phyloP scores from a whole-genome alignment of 768 basidiomycete species.

The Hygrocybe coccinea region DNA sequence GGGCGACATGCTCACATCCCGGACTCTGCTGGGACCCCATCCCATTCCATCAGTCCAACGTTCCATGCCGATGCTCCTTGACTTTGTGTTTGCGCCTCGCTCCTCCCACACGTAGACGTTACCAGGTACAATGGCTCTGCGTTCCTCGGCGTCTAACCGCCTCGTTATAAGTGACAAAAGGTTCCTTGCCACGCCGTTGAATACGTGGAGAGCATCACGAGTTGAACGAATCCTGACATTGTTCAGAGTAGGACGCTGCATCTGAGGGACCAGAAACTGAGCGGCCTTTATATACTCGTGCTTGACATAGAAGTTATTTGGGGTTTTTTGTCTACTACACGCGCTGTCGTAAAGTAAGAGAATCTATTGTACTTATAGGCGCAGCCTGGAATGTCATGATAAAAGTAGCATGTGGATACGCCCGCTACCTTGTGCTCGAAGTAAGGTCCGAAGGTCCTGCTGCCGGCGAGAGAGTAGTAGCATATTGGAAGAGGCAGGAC shows the following conservation, averaged over 20 bases:
- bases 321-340: no score
- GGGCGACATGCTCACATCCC: slow-evolving; percentile 41
- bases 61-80: slow-evolving; percentile 80
- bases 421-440: no score
- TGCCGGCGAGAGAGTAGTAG: no score
- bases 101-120: slow-evolving; percentile 90
- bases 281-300: no score
- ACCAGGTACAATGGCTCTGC: slow-evolving; percentile 64
- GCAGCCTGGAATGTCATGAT: no score
- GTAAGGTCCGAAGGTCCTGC: no score
- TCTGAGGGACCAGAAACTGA: no score
- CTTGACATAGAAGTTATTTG: no score
- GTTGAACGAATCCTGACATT: slow-evolving; percentile 76
- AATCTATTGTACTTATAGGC: no score
- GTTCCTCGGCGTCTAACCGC: slow-evolving; percentile 77
- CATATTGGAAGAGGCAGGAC: no score
- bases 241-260: slow-evolving; percentile 68
- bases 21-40: slow-evolving; percentile 71
- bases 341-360: no score
- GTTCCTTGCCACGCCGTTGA: slow-evolving; percentile 68
- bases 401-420: no score
- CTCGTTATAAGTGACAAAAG: slow-evolving; percentile 72
- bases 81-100: slow-evolving; percentile 72
- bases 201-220: slow-evolving; percentile 73
- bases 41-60: slow-evolving; percentile 75